Percentiles rank a stretch among this genome's conserved stretches.
phyloP scores from a whole-genome alignment of 306 rosid genomes.

The Heteromeles arbutifolia region DNA sequence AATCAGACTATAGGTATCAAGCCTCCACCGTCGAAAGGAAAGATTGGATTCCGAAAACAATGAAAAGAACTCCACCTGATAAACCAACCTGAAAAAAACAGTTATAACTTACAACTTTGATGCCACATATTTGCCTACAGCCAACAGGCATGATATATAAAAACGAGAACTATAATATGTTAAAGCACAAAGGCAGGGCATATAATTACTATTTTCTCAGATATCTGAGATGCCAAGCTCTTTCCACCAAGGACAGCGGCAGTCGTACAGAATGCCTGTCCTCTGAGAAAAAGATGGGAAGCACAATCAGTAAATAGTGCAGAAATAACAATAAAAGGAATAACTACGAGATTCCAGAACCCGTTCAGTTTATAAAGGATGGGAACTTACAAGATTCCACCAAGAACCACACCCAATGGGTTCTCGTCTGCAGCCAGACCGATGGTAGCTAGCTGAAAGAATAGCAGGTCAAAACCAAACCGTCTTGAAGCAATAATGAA shows the following conservation, averaged over 20 bases:
- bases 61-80: conserved; percentile 79
- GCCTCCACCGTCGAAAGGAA: conserved; percentile 55
- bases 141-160: not conserved
- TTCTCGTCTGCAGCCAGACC: conserved; percentile 96
- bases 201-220: conserved; percentile 67
- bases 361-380: not conserved
- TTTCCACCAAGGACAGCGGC: conserved; percentile 92
- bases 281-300: conserved; percentile 36
- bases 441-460: conserved; percentile 79
- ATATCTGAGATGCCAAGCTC: conserved; percentile 91
- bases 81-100: conserved; percentile 62
- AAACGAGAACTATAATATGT: not conserved
- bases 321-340: not conserved
- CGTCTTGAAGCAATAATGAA: conserved; percentile 4
- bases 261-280: conserved; percentile 79
- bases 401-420: conserved; percentile 89
- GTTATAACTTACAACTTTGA: not conserved
- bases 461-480: conserved; percentile 14
- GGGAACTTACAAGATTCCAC: conserved; percentile 78
- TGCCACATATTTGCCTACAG: not conserved
- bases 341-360: not conserved
- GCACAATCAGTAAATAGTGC: not conserved
- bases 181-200: not conserved
- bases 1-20: conserved; percentile 25
- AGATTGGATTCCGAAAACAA: conserved; percentile 84